These are phyloP conservation scores for Avicennia marina DNA, from an alignment of 257 asterid species.

Conservation along the genomic window DNA sequence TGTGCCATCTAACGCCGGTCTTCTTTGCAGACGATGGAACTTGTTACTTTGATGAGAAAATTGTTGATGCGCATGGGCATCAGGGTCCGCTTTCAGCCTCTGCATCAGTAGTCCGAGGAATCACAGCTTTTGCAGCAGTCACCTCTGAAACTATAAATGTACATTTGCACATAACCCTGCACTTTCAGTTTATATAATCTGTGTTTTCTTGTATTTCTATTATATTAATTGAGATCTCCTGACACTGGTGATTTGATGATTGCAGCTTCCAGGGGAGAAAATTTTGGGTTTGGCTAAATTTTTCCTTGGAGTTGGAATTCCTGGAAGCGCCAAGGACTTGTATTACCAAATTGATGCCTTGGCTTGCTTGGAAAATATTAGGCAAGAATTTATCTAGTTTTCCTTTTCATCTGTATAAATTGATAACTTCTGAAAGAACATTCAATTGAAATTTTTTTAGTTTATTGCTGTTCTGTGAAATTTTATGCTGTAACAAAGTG, in stretches of 20 bases:
- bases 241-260: constrained; percentile 17
- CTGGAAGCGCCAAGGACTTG: constrained; percentile 75
- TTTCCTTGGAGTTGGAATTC: constrained; percentile 83
- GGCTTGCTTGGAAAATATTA: constrained; percentile 65
- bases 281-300: constrained; percentile 80
- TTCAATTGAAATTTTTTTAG: background rate
- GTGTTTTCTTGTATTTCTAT: background rate
- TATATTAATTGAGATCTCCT: constrained; percentile 13
- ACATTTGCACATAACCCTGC: constrained; percentile 13
- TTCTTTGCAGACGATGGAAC: constrained; percentile 71
- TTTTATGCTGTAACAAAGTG: background rate
- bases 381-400: constrained; percentile 35
- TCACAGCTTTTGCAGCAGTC: constrained; percentile 64
- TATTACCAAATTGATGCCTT: constrained; percentile 80
- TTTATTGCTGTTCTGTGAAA: background rate
- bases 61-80: constrained; percentile 64
- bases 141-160: constrained; percentile 67
- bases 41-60: constrained; percentile 85
- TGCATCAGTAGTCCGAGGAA: constrained; percentile 76
- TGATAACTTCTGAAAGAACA: constrained; percentile 7
- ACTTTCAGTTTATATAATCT: background rate
- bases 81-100: constrained; percentile 86
- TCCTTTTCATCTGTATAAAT: background rate
- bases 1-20: background rate
- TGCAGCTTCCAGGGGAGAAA: constrained; percentile 92